A percentile compares a stretch with the other conserved stretches of the same genome.
Conservation (phyloP, 2,329 filamentous ascomycete genomes). For the Colletotrichum scovillei region DNA sequence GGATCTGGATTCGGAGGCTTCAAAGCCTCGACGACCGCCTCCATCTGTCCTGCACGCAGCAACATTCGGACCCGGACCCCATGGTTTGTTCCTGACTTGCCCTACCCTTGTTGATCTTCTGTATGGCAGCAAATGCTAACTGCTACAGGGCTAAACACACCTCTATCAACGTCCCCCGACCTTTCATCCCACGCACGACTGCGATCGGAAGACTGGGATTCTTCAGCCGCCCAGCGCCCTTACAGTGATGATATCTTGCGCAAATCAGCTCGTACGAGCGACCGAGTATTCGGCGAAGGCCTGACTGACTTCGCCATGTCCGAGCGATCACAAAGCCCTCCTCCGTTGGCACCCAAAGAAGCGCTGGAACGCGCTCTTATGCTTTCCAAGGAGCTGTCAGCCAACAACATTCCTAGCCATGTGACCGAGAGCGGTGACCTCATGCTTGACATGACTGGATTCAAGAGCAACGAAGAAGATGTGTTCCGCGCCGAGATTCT, state of each 20-base stretch:
- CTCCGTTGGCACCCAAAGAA: conserved; percentile 76
- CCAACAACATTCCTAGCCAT: conserved; percentile 90
- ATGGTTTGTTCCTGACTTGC: conserved; percentile 41
- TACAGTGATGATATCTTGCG: conserved; percentile 68
- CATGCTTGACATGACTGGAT: conserved; percentile 98
- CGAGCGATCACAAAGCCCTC: conserved; percentile 80
- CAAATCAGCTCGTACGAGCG: conserved; percentile 53
- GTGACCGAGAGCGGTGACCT: conserved; percentile 94
- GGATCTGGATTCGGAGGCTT: conserved; percentile 66
- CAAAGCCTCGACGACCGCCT: conserved; percentile 57
- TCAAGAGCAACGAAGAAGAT: conserved; percentile 94
- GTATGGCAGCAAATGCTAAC: neutral
- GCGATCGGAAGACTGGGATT: conserved; percentile 62
- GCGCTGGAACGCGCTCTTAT: conserved; percentile 86
- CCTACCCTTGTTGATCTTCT: neutral
- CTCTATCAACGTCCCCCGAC: conserved; percentile 65
- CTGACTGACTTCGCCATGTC: conserved; percentile 55
- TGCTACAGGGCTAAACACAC: conserved; percentile 60
- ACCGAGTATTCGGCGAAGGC: conserved; percentile 48
- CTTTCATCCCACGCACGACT: conserved; percentile 55
- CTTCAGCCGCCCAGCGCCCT: conserved; percentile 53
- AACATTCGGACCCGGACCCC: conserved; percentile 42
- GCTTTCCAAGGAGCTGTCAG: conserved; percentile 87
- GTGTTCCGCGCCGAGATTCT: conserved; percentile 92
- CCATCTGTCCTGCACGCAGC: conserved; percentile 54